Conservation (phyloP, 257 asterid species). For the Capsicum rhomboideum region DNA sequence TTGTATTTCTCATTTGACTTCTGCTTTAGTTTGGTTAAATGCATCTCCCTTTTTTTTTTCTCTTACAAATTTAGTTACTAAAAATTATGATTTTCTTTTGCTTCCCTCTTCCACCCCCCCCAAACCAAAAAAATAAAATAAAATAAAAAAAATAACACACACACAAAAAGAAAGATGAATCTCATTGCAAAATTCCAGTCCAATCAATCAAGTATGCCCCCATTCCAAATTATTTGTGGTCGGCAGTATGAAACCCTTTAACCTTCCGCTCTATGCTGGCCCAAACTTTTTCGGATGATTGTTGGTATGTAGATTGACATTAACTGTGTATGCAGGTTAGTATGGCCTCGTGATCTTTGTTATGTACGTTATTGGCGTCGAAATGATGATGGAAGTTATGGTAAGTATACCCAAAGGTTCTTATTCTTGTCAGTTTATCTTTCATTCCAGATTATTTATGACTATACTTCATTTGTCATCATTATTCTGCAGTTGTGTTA, state of each 20-base stretch:
- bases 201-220: not conserved
- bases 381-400: constrained; percentile 98
- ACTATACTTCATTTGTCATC: constrained; percentile 17
- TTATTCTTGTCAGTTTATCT: not conserved
- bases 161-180: not conserved
- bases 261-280: not conserved
- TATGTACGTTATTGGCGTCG: constrained; percentile 99
- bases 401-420: constrained; percentile 26
- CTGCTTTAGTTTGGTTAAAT: not conserved
- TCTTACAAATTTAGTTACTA: not conserved
- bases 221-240: not conserved
- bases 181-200: not conserved
- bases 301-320: not conserved
- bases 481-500: constrained; percentile 67
- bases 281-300: not conserved
- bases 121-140: no score
- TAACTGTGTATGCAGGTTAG: constrained; percentile 41
- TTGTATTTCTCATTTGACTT: not conserved
- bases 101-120: not conserved
- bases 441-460: not conserved
- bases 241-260: not conserved
- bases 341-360: constrained; percentile 99
- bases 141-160: not conserved
- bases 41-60: not conserved
- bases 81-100: not conserved